Base-by-base conservation (phyloP, 495 filamentous ascomycete genomes). In the Aspergillus steynii region DNA sequence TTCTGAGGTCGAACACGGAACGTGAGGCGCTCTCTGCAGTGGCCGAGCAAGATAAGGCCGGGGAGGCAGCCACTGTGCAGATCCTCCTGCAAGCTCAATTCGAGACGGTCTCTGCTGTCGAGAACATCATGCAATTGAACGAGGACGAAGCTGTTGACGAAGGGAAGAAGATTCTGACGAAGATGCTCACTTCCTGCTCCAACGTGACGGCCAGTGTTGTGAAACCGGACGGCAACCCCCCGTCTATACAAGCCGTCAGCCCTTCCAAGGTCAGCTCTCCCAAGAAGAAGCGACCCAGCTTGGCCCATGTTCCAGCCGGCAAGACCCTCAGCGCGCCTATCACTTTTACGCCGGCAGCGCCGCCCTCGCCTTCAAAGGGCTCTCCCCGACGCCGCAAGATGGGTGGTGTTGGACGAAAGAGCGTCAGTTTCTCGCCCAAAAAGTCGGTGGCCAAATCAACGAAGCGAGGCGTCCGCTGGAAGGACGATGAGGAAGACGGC, bases 381-480 rank as follows among this genome's bases (percentile, higher is more conserved):
- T 96, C 93, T 10, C 96, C 95, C 29, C 85, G 90, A 61, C 87
- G 91, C 56, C 86, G 91, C 55, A 95, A 92, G 72, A 78, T 85
- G 45, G 83, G 77, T 26, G 76, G 83, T 45, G 37, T 42, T 15
- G 82, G 82, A 15, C 89, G 89, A 65, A 99, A 96, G 75, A 85
- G 86, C 12, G 83, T 96, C 51, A 83, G 86, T 31, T 96, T 96
- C 68, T 90, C 91, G 3, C 91, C 91, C 0, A 94, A 91, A 80
- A 95, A 95, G 77, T 76, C 78, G 0, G 82, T 86, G 31, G 79
- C 82, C 3, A 88, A 87, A 61, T 63, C 75, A 29, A 58, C 70
- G 20, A 95, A 96, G 78, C 81, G 91, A 65, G 85, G 83, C 45
- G 95, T 99, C 14, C 83, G 93, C 56, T 99, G 96, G 96, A 87